These are phyloP conservation scores for Aristolochia californica DNA, from an alignment of 164 flowering plant species.

Conservation along the genomic window DNA sequence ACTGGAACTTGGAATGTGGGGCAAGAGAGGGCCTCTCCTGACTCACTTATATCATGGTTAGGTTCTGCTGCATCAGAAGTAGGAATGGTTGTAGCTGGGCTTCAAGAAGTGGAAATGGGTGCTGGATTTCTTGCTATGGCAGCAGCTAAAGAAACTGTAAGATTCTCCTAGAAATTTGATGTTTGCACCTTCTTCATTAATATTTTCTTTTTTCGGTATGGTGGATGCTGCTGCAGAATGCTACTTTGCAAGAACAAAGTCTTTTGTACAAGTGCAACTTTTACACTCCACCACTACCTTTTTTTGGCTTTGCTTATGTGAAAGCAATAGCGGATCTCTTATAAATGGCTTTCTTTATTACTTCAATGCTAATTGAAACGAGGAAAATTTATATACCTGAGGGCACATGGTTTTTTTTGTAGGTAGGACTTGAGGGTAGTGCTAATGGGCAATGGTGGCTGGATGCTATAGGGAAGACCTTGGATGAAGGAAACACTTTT, in stretches of 20 bases:
- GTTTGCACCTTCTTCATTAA: too few species aligned
- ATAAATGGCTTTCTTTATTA: neutral
- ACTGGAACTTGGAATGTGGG: conserved; percentile 98
- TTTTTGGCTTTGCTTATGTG: neutral
- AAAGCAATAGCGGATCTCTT: neutral
- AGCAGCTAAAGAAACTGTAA: conserved; percentile 96
- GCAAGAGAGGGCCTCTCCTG: conserved; percentile 79
- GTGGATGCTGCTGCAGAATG: too few species aligned
- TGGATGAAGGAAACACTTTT: conserved; percentile 73
- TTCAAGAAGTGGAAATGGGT: conserved; percentile 99
- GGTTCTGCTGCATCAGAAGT: conserved; percentile 70
- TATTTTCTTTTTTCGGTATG: too few species aligned
- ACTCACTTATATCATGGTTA: conserved; percentile 79
- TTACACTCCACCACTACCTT: neutral
- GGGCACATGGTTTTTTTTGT: conserved; percentile 12
- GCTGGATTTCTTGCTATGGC: conserved; percentile 99
- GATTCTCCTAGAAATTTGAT: conserved; percentile 5
- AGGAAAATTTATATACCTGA: neutral
- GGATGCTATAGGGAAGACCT: conserved; percentile 73
- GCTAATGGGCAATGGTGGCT: conserved; percentile 85
- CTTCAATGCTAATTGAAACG: neutral
- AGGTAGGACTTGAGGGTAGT: conserved; percentile 98
- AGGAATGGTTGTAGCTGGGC: conserved; percentile 80
- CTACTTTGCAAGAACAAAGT: too few species aligned
- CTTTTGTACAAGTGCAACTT: neutral